Conservation (phyloP, 1,284 basidiomycete genomes). For the Apiotrichum sp. region DNA sequence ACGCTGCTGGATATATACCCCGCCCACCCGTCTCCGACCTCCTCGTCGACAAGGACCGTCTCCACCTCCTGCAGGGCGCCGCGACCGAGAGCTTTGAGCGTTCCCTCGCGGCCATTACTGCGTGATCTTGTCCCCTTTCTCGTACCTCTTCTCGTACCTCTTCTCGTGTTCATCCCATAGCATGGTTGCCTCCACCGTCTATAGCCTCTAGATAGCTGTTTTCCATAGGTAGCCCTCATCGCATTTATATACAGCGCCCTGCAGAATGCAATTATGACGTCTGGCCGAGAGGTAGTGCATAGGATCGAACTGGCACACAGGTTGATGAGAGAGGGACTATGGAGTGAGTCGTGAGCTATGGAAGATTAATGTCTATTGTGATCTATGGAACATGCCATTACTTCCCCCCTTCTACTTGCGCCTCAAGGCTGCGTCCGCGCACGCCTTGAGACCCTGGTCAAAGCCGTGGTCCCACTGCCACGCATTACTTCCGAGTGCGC, state of each 20-base stretch:
- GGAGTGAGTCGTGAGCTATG: too few relatives aligned
- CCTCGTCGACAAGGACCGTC: constrained; percentile 39
- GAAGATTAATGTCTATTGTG: too few relatives aligned
- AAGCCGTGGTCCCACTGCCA: constrained; percentile 66
- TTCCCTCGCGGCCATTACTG: constrained; percentile 11
- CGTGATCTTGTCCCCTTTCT: not conserved
- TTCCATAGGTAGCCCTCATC: not conserved
- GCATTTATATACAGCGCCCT: not conserved
- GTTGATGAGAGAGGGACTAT: too few relatives aligned
- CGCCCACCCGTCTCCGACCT: constrained; percentile 27
- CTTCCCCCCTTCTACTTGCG: too few relatives aligned
- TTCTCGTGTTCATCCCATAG: not conserved
- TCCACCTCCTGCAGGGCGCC: constrained; percentile 37
- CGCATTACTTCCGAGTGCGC: constrained; percentile 43
- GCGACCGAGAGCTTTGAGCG: constrained; percentile 36
- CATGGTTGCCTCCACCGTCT: not conserved
- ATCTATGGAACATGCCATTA: too few relatives aligned
- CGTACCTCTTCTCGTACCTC: not conserved
- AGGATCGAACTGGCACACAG: too few relatives aligned
- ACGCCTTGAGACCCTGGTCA: constrained; percentile 49
- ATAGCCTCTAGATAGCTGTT: not conserved
- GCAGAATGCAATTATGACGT: too few relatives aligned
- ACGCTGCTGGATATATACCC: constrained; percentile 28
- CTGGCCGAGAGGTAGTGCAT: too few relatives aligned
- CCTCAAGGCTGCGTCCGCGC: too few relatives aligned